Evolutionary conservation across 495 filamentous ascomycete genomes (phyloP).

Genomic region (Clavariopsis aquatica): DNA sequence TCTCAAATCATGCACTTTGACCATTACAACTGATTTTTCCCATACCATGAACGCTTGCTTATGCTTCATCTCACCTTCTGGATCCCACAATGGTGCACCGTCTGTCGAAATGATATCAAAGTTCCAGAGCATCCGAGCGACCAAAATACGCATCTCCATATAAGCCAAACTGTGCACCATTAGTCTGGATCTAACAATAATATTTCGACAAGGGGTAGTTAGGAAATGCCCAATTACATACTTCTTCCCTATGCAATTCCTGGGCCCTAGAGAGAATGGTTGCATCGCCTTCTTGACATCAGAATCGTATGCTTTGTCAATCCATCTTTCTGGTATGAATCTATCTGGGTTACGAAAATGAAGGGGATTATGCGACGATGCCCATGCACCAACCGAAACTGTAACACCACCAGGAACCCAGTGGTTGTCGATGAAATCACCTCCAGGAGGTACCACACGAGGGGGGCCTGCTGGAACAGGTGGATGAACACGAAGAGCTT

Average conservation of each 20-base stretch:
- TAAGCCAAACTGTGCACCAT: conserved; percentile 17
- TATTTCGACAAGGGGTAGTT: neutral
- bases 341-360: conserved; percentile 32
- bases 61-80: conserved; percentile 31
- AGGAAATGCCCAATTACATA: neutral
- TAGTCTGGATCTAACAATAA: neutral
- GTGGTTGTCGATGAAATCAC: neutral
- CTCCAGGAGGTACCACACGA: neutral
- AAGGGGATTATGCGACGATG: conserved; percentile 18
- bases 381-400: neutral
- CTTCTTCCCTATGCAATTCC: conserved; percentile 38
- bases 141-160: conserved; percentile 29
- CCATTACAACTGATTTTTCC: conserved; percentile 21
- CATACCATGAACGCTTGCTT: conserved; percentile 31
- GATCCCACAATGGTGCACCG: conserved; percentile 26
- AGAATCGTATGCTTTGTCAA: conserved; percentile 15
- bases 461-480: conserved; percentile 40
- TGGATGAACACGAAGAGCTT: conserved; percentile 55
- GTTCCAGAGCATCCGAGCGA: conserved; percentile 26
- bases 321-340: conserved; percentile 42
- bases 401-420: conserved; percentile 9
- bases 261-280: conserved; percentile 38
- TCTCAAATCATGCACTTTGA: conserved; percentile 15
- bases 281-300: conserved; percentile 33
- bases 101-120: conserved; percentile 19